Evolutionary conservation across 2,329 filamentous ascomycete genomes (phyloP).

Genomic region (Dothiorella sarmentorum): DNA sequence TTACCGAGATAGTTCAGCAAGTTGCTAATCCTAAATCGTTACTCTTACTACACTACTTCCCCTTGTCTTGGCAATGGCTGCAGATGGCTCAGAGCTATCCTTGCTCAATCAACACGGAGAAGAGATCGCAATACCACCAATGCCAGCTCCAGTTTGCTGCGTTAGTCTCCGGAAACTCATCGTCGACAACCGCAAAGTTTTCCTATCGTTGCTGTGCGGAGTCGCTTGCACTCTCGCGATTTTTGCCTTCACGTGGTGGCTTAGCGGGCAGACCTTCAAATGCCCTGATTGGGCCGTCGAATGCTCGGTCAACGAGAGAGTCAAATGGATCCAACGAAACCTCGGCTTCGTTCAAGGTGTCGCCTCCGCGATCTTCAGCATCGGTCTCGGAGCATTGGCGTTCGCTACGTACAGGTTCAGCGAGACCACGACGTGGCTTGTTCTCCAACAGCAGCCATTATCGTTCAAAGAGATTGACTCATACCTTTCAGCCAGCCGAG

Average conservation of each 20-base stretch:
- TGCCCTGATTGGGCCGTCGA: slow-evolving; percentile 14
- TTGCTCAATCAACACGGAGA: too few relatives aligned
- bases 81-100: too few relatives aligned
- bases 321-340: neutral
- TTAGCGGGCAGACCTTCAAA: slow-evolving; percentile 20
- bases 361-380: slow-evolving; percentile 9
- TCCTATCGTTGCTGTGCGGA: neutral
- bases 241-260: slow-evolving; percentile 25
- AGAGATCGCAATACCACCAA: neutral
- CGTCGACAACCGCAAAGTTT: neutral
- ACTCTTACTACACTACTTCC: too few relatives aligned
- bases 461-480: slow-evolving; percentile 1
- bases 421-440: slow-evolving; percentile 20
- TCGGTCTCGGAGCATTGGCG: slow-evolving; percentile 15
- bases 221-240: neutral
- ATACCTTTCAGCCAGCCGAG: slow-evolving; percentile 6
- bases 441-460: slow-evolving; percentile 9
- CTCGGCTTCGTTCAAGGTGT: slow-evolving; percentile 17
- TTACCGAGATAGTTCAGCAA: too few relatives aligned
- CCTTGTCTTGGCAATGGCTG: too few relatives aligned
- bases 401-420: slow-evolving; percentile 16
- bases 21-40: too few relatives aligned
- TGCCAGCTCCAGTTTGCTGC: too few relatives aligned
- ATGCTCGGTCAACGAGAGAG: neutral
- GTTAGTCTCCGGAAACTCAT: neutral